These are phyloP conservation scores for Rosa lucieae DNA, from an alignment of 306 rosid species.

Conservation along the genomic window DNA sequence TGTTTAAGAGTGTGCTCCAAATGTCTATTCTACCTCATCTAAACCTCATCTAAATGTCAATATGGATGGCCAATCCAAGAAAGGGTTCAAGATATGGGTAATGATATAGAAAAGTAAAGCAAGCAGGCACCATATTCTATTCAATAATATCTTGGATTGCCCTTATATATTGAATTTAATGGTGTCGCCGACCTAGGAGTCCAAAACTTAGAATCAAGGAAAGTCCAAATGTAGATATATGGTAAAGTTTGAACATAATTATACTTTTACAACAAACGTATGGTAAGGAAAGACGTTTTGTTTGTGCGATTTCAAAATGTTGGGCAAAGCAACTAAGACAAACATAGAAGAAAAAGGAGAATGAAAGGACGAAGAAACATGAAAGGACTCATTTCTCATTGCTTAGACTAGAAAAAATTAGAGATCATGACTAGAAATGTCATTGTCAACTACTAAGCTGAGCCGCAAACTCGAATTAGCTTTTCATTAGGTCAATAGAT, in stretches of 20 bases:
- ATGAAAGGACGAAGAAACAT: not conserved
- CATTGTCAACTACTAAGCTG: not conserved
- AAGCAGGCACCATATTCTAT: not conserved
- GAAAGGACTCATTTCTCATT: not conserved
- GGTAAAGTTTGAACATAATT: not conserved
- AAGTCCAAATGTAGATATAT: not conserved
- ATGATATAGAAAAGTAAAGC: not conserved
- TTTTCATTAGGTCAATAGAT: no score
- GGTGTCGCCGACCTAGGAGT: not conserved
- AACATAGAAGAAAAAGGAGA: no score
- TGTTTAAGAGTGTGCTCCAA: not conserved
- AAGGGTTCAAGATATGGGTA: not conserved
- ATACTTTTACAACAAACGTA: not conserved
- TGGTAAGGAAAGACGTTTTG: not conserved
- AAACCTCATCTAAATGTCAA: not conserved
- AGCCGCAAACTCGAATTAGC: not conserved
- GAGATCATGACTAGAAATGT: not conserved
- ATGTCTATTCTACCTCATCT: not conserved
- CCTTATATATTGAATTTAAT: not conserved
- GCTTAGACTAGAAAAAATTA: not conserved
- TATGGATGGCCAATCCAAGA: constrained; percentile 5
- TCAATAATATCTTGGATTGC: not conserved
- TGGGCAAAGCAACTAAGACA: not conserved
- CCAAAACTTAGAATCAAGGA: not conserved
- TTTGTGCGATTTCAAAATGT: not conserved